Base-by-base conservation (phyloP, 148 eudicot genomes). In the Nepenthes gracilis region DNA sequence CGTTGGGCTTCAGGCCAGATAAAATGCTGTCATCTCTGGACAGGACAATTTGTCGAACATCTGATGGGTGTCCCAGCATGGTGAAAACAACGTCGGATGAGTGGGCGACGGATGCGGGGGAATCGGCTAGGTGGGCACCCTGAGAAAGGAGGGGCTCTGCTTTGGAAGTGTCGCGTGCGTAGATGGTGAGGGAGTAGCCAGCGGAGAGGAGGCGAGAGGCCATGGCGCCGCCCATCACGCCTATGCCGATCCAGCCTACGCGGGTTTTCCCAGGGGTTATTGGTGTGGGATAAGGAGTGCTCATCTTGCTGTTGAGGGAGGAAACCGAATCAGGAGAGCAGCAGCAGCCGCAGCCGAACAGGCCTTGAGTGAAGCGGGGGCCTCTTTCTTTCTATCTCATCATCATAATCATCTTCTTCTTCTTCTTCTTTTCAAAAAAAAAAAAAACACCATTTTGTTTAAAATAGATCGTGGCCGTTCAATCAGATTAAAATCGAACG, bases 181-280 rank as follows among this genome's bases (percentile, higher is more conserved):
- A 90, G 61, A 90, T 38, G 43, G 77, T 75, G 72, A 90, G 64
- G 60, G 81, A 64, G 77, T 87, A 87, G 75, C 97, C 97, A 40
- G 89, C 80, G 43, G 85, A 43, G 60, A 90, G 64, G 62, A 90
- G 78, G 38, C 88, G 91, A 35, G 80, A 36, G 55, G 92, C 92
- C 97, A 90, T 90, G 61, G 95, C 83, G 60, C 77, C 48, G 15
- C 97, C 97, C 95, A 90, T 90, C 0, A 90, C 95, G 35, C 95
- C 92, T 35, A 82, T 87, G 55, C 97, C 95, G 1, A 90, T 79
- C 95, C 95, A 90, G 6, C 97, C 95, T 10, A 90, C 65, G 51
- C 74, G 70, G 72, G 88, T 90, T 35, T 50, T 54, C 14, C 63
- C 43, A 34, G 86, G 23, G 23, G 23, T 23, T 23, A 23, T 23